Evolutionary conservation across 2,329 filamentous ascomycete genomes (phyloP), one percentile per base, ranked within the genome.

Genomic region (Penicillium sp.): DNA sequence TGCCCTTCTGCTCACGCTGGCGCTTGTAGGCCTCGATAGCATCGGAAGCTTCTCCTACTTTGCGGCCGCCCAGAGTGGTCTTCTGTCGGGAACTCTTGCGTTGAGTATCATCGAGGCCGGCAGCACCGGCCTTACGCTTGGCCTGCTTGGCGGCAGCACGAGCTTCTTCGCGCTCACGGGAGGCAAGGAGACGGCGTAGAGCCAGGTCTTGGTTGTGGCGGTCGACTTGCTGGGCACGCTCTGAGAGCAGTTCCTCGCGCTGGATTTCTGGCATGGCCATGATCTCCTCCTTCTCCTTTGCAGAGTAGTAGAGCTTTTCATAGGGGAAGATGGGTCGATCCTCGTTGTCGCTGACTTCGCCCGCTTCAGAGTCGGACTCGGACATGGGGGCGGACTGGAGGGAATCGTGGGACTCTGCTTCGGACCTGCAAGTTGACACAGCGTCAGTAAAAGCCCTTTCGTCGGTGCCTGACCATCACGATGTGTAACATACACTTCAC

Each of bases 251-350:
- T 73, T 92, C 87, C 76, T 99, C 95, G 63, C 94, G 90, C 72
- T 96, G 88, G 54, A 98, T 88, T 79, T 98, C 93, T 34, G 92
- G 89, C 84, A 97, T 87, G 58, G 83, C 85, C 84, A 95, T 88
- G 63, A 99, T 95, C 54, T 90, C 83, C 7, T 84, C 84, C 75
- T 91, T 93, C 72, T 95, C 91, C 41, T 86, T 83, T 47, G 87
- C 82, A 66, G 86, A 90, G 68, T 86, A 84, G 75, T 91, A 95
- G 70, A 95, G 88, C 68, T 94, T 93, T 65, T 99, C 95, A 63
- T 96, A 85, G 0, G 94, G 92, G 72, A 96, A 87, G 70, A 75
- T 89, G 81, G 71, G 88, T 5, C 78, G 76, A 54, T 79, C 76
- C 42, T 78, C 77, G 25, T 78, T 78, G 28, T 68, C 72, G 54